Conservation (phyloP, 805 yeast species). For the Cyberlindnera mycetangii region DNA sequence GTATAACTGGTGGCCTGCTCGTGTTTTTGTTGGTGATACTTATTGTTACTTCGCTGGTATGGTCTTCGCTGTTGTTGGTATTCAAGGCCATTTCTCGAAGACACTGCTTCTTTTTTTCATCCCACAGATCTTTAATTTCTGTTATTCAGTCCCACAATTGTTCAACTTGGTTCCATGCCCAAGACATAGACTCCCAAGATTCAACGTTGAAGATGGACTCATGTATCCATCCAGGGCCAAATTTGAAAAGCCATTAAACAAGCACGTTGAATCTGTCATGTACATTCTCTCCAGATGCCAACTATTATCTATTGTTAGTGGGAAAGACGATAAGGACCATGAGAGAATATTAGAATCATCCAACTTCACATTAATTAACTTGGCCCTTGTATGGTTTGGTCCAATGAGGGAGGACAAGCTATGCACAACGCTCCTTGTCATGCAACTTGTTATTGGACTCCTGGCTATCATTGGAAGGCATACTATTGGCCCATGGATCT, state of each 20-base stretch:
- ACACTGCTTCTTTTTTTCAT: slow-evolving; percentile 81
- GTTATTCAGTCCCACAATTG: slow-evolving; percentile 90
- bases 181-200: slow-evolving; percentile 86
- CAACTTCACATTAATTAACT: slow-evolving; percentile 85
- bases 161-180: slow-evolving; percentile 90
- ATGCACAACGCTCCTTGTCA: slow-evolving; percentile 52
- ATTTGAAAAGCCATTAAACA: slow-evolving; percentile 34
- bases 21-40: slow-evolving; percentile 96
- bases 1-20: slow-evolving; percentile 88
- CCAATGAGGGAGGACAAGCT: slow-evolving; percentile 83
- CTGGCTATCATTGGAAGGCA: slow-evolving; percentile 72
- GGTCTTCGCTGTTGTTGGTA: slow-evolving; percentile 97
- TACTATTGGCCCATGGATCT: slow-evolving; percentile 77
- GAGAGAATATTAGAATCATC: slow-evolving; percentile 25
- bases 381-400: slow-evolving; percentile 81
- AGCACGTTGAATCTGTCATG: slow-evolving; percentile 38
- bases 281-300: slow-evolving; percentile 43
- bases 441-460: slow-evolving; percentile 69
- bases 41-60: slow-evolving; percentile 97
- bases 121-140: slow-evolving; percentile 88
- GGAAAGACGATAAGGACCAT: slow-evolving; percentile 20
- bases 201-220: slow-evolving; percentile 62
- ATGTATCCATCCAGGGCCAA: slow-evolving; percentile 69
- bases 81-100: slow-evolving; percentile 93
- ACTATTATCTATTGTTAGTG: slow-evolving; percentile 42